Evolutionary conservation across 306 rosid genomes (phyloP), one percentile per base, ranked within the genome.

Genomic region (Gillenia trifoliata): DNA sequence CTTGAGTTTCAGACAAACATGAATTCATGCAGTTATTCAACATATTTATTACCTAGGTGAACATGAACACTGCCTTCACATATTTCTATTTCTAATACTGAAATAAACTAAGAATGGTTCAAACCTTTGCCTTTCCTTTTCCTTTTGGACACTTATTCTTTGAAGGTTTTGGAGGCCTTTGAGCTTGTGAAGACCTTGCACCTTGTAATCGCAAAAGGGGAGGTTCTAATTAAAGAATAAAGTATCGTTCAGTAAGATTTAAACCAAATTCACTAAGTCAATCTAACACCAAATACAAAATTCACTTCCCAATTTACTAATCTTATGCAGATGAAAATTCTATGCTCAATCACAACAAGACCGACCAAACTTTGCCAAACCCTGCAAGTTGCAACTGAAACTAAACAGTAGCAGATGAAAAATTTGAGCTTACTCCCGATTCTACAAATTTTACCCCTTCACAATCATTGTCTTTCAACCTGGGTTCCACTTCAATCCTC

Each of bases 401-500:
- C 52, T 45, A 26, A 68, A 50, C 29, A 4, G 31, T 12, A 33
- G 49, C 43, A 52, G 4, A 4, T 52, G 15, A 13, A 33, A 12
- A 13, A 3, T 11, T 71, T 54, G 28, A n/a, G 29, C 15, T 9
- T 20, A 11, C 8, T 33, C 6, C 34, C 50, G 15, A 8, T 55
- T 54, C 34, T 30, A 30, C 52, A 50, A 47, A 17, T 56, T 70
- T 52, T 52, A 52, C 23, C 50, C 41, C 29, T 20, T 54, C 49
- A 70, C 23, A 70, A 54, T 55, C 65, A 55, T 71, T 71, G 65
- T 54, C 34, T n/a, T 34, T 70, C 43, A 56, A 4, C 52, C 4
- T 28, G n/a, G n/a, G n/a, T n/a, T 38, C 66, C 66, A 72, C 59
- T 60, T 55, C 22, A 7, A 55, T 34, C 28, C 62, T 47, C 23